A percentile compares a stretch with the other conserved stretches of the same genome.
Evolutionary conservation across 495 filamentous ascomycete genomes (phyloP).

Genomic region (Xylaria intraflava): DNA sequence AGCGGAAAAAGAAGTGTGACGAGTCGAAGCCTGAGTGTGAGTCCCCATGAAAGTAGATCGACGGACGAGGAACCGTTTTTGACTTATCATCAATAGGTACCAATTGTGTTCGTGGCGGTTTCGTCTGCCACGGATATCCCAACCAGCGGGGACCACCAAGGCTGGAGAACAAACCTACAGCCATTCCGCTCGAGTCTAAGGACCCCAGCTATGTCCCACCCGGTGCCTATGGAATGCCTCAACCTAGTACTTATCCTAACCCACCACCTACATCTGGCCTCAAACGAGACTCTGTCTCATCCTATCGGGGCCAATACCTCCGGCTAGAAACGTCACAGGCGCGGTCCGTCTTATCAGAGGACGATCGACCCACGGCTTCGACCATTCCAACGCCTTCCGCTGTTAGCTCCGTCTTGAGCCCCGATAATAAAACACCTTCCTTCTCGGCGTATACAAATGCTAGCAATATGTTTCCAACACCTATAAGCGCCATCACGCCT

Average conservation of each 20-base stretch:
- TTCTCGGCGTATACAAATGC: slow-evolving; percentile 39
- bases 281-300: slow-evolving; percentile 43
- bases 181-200: slow-evolving; percentile 81
- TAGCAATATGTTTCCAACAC: slow-evolving; percentile 45
- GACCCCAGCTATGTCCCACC: slow-evolving; percentile 57
- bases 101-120: slow-evolving; percentile 88
- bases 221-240: slow-evolving; percentile 51
- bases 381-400: slow-evolving; percentile 40
- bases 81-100: slow-evolving; percentile 53
- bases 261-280: slow-evolving; percentile 23
- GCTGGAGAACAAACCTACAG: slow-evolving; percentile 51
- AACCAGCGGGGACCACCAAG: slow-evolving; percentile 67
- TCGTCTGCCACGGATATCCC: slow-evolving; percentile 86
- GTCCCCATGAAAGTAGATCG: slow-evolving; percentile 18
- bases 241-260: slow-evolving; percentile 35
- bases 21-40: slow-evolving; percentile 90
- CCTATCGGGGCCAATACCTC: slow-evolving; percentile 48
- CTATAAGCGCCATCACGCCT: slow-evolving; percentile 44
- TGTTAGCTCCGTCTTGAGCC: slow-evolving; percentile 37
- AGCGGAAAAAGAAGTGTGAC: slow-evolving; percentile 98
- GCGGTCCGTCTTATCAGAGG: slow-evolving; percentile 41
- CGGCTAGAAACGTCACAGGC: slow-evolving; percentile 52
- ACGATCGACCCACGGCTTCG: slow-evolving; percentile 43
- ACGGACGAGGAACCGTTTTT: neutral
- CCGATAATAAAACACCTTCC: slow-evolving; percentile 49